phyloP scores from a whole-genome alignment of 345 rosid genomes.

The Pugionium dolabratum region DNA sequence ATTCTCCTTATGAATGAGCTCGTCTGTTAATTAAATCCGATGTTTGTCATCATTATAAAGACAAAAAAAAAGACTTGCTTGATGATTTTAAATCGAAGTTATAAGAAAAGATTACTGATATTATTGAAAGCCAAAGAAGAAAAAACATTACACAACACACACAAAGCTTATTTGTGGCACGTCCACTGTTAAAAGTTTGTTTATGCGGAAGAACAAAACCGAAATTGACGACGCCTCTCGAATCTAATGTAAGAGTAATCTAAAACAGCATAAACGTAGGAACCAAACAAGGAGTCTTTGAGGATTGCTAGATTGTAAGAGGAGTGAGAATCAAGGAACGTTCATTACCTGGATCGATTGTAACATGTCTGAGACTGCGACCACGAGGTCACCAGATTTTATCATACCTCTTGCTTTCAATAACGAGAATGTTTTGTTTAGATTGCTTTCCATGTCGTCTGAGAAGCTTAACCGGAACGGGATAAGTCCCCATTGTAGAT shows the following conservation, averaged over 20 bases:
- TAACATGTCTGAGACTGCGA: slow-evolving; percentile 94
- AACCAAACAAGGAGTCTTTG: slow-evolving; percentile 20
- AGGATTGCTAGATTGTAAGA: background rate
- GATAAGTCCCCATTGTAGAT: slow-evolving; percentile 96
- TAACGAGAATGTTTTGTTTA: slow-evolving; percentile 84
- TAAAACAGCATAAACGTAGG: slow-evolving; percentile 21
- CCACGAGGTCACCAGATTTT: slow-evolving; percentile 92
- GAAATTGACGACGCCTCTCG: slow-evolving; percentile 16
- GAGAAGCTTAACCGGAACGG: slow-evolving; percentile 94
- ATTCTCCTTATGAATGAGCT: too few relatives aligned
- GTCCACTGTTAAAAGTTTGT: slow-evolving; percentile 21
- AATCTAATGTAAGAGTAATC: slow-evolving; percentile 14
- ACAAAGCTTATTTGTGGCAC: slow-evolving; percentile 35
- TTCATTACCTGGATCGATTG: slow-evolving; percentile 96
- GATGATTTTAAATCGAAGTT: background rate
- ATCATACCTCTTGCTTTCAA: slow-evolving; percentile 98
- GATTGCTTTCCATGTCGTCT: slow-evolving; percentile 92
- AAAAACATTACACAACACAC: slow-evolving; percentile 25
- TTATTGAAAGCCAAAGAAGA: slow-evolving; percentile 19
- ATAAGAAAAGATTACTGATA: slow-evolving; percentile 2
- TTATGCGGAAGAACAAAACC: background rate
- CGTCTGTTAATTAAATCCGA: background rate
- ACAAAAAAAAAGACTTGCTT: background rate
- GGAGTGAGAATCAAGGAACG: slow-evolving; percentile 54
- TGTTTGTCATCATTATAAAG: background rate